Percentiles rank a stretch among this genome's conserved stretches.
These are phyloP conservation scores for Hygrophila difformis DNA, from an alignment of 257 asterid species.

Conservation along the genomic window DNA sequence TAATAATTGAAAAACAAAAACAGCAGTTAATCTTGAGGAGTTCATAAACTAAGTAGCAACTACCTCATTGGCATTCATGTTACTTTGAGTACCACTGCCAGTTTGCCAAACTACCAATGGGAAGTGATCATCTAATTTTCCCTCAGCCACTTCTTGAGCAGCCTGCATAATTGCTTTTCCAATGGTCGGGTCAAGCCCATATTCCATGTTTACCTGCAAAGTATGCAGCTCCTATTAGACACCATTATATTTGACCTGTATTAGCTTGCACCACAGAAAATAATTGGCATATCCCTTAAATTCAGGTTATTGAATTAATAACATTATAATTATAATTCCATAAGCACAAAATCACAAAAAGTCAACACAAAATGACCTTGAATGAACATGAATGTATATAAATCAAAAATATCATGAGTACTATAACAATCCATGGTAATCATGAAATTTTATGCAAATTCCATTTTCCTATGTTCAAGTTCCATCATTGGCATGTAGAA, in stretches of 20 bases:
- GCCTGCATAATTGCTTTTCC: slow-evolving; percentile 97
- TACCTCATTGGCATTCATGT: slow-evolving; percentile 99
- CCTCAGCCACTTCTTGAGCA: slow-evolving; percentile 97
- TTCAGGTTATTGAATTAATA: not conserved
- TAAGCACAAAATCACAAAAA: not conserved
- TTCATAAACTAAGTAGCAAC: slow-evolving; percentile 13
- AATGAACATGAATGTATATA: not conserved
- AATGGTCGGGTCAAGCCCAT: slow-evolving; percentile 87
- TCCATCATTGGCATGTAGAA: not conserved
- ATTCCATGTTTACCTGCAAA: slow-evolving; percentile 79
- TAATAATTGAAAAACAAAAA: slow-evolving; percentile 10
- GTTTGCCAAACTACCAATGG: slow-evolving; percentile 99
- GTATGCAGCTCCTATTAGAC: not conserved
- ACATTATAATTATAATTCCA: not conserved
- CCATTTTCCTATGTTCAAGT: not conserved
- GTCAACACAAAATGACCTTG: not conserved
- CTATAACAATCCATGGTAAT: slow-evolving; percentile 2
- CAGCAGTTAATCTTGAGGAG: not conserved
- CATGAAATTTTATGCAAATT: not conserved
- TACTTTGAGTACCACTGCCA: slow-evolving; percentile 98
- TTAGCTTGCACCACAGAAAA: not conserved
- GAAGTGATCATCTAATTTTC: slow-evolving; percentile 85
- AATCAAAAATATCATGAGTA: no score
- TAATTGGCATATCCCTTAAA: not conserved
- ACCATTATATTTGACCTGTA: not conserved